Conservation (phyloP, 192 early-diverging fungal genomes). For the Linnemannia schmuckeri region DNA sequence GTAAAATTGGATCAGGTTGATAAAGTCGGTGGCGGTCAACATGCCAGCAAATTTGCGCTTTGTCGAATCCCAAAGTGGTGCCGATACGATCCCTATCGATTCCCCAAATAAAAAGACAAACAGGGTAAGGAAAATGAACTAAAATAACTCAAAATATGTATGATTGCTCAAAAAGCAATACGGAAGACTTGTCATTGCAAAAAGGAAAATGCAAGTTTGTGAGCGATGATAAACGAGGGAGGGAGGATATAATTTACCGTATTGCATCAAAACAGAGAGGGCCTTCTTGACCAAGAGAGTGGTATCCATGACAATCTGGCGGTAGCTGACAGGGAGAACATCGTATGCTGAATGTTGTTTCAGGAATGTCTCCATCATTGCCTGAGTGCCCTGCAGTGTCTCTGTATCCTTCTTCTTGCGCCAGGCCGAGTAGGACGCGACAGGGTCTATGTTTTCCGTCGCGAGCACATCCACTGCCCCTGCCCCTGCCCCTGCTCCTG, state of each 20-base stretch:
- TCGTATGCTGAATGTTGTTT: conserved; percentile 93
- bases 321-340: conserved; percentile 89
- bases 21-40: conserved; percentile 96
- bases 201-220: background rate
- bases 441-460: conserved; percentile 43
- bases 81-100: conserved; percentile 79
- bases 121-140: background rate
- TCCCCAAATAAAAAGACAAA: background rate
- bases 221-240: conserved; percentile 10
- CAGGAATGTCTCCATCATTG: conserved; percentile 65
- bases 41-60: conserved; percentile 91
- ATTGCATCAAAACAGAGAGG: conserved; percentile 91
- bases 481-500: background rate
- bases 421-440: conserved; percentile 53
- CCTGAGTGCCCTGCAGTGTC: conserved; percentile 35
- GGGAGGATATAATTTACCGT: conserved; percentile 70
- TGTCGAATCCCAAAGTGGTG: conserved; percentile 90
- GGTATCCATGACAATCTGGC: conserved; percentile 93
- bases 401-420: conserved; percentile 54
- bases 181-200: background rate
- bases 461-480: conserved; percentile 3
- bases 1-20: conserved; percentile 94
- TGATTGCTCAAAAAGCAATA: background rate
- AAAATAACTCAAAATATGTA: background rate
- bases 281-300: conserved; percentile 93